Conservation (phyloP, 305 asterid genomes). For the Fraxinus nigra region DNA sequence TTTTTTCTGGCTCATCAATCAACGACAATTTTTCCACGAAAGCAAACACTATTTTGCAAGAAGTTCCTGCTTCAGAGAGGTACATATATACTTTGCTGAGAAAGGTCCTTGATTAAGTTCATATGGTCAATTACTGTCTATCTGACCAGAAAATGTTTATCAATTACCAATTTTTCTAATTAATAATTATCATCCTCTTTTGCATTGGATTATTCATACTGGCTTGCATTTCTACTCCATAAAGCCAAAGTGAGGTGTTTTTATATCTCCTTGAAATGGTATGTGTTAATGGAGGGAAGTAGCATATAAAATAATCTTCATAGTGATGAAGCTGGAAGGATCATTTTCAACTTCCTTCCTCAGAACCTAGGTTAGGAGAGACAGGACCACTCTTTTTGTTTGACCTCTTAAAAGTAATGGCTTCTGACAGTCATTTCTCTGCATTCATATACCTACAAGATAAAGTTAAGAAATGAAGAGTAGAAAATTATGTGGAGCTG, state of each 20-base stretch:
- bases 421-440: background rate
- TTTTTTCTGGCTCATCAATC: conserved; percentile 36
- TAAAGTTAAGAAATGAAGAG: background rate
- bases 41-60: conserved; percentile 30
- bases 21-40: conserved; percentile 30
- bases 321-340: background rate
- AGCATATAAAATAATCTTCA: background rate
- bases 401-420: background rate
- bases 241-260: background rate
- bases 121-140: conserved; percentile 18
- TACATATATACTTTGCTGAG: conserved; percentile 25
- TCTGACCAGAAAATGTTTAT: conserved; percentile 9
- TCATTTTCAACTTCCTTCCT: background rate
- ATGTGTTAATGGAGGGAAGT: background rate
- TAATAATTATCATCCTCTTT: conserved; percentile 1
- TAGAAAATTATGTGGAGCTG: background rate
- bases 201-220: conserved; percentile 5
- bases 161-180: background rate
- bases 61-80: conserved; percentile 51
- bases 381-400: background rate
- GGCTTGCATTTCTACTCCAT: background rate
- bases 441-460: background rate
- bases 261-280: background rate
- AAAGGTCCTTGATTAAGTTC: conserved; percentile 6
- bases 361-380: background rate